Evolutionary conservation across 345 rosid species (phyloP), one percentile per base, ranked within the genome.

Genomic region (Noccaea bulbosa): DNA sequence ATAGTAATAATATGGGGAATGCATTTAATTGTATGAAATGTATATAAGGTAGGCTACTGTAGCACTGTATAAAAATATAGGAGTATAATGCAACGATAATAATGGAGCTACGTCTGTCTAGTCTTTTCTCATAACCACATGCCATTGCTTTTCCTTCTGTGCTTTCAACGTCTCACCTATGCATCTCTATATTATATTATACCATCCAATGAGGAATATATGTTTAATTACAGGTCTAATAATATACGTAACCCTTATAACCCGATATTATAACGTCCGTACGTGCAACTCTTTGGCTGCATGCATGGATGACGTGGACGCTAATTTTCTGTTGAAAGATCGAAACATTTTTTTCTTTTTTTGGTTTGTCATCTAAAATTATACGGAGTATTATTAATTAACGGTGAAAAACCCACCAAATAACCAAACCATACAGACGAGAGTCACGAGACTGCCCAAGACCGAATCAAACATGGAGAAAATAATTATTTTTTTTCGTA

Each of bases 81-180:
- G 22, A 20, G 22, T 20, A 20, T 58, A 62, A 62, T 67, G 67
- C 55, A 34, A 60, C 62, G 9, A 67, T 59, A 74, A 67, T 74
- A 74, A 74, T 74, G 73, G 78, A 74, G 72, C 77, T 67, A 59
- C 56, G 78, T 74, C 78, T 68, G 78, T 74, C 78, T 68, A 68
- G 78, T 75, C 74, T 67, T 74, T 74, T 75, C 78, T 68, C 59
- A 75, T 68, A 62, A 68, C 54, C 73, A 75, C 78, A 75, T 75
- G 78, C 73, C 78, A 67, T 60, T 74, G 63, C 73, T 74, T 75
- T 74, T 61, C 15, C 78, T 52, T 62, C 50, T 67, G 73, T 67
- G 69, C 74, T 75, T 45, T 75, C 74, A 74, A 74, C 73, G 63
- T 67, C 78, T 45, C 22, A 74, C 73, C 73, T 74, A 67, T 74